Base-by-base conservation (phyloP, 2,329 filamentous ascomycete genomes). In the Trichoderma atrobrunneum region DNA sequence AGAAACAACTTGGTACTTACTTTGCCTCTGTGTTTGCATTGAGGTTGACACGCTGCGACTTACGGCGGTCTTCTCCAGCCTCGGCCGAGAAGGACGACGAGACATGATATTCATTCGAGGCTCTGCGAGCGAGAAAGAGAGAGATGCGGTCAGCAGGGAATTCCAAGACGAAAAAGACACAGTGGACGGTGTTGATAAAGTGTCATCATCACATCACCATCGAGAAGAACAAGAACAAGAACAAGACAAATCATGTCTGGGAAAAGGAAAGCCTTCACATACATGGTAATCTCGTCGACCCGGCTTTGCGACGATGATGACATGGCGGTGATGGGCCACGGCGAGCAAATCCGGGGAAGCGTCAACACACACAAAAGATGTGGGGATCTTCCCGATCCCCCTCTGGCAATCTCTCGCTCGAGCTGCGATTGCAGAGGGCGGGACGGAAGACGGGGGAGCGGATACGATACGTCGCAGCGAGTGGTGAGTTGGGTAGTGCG, bases 21-120 rank as follows among this genome's bases (percentile, higher is more conserved):
- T 81, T 85, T 71, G 84, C 85, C 73, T 85, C 84, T 39, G 82
- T 73, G 73, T 86, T 86, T 71, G 81, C 76, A 73, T 85, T 84
- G 54, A 86, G 81, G 70, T 86, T 83, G 60, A 84, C 77, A 56
- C 78, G 78, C n/a, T 79, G 77, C 34, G 80, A 77, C 30, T 79
- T 76, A 26, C 76, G 74, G 61, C 76, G 79, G 26, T 56, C 63
- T 21, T 56, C 63, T 21, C 81, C 83, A 72, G 81, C 80, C 74
- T 85, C 82, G 51, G 80, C 77, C 39, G 78, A 79, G 39, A 78
- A 76, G 66, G 79, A 78, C 21, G 79, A 77, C 65, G 79, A 78
- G 21, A 76, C 74, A 43, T 78, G 77, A 56, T 78, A 76, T 43
- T 78, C 76, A 56, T 77, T 75, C 21, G 74, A 77, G 70, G 72